Base-by-base conservation (phyloP, 352 stramenopile genomes). In the Chloridella minuta region DNA sequence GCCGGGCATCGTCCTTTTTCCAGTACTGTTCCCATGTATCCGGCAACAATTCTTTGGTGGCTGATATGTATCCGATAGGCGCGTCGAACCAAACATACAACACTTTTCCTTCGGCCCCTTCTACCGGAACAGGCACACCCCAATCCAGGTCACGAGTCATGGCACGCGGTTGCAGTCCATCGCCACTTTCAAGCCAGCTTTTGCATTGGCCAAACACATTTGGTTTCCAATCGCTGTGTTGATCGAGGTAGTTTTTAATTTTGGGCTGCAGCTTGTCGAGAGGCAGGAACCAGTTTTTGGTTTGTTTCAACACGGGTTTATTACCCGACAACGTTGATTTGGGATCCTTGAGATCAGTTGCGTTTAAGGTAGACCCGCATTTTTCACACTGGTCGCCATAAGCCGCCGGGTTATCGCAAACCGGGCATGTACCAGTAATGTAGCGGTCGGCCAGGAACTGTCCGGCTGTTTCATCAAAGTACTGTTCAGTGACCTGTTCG, bases 71-170 rank as follows among this genome's bases (percentile, higher is more conserved):
- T 1, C 89, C 89, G n/a, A 95, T 94, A 3, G 99, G 90, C 10
- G 97, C 97, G 90, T 99, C 97, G 88, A 99, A 98, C 97, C 97
- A 99, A 49, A 99, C 97, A 90, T 99, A 99, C 93, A 99, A 98
- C 87, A 99, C 97, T 90, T 99, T 86, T 18, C 3, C 3, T 28
- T 88, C 30, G 4, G 86, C 86, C 21, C 87, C 87, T 86, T 88
- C 25, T 23, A 88, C 80, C 2, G 87, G 87, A 10, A 89, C 87
- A 0, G 87, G 87, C 23, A 87, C 89, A 49, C 87, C 87, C 87
- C 87, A 89, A 24, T 89, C 88, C 23, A 89, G 85, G 28, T 89
- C 87, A 21, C 92, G 90, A 87, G 94, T 92, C 88, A 94, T 94
- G 4, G 90, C 91, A 85, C 94, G 89, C 30, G 91, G 91, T 18